Evolutionary conservation across 2,329 filamentous ascomycete species (phyloP), one percentile per base, ranked within the genome.

Genomic region (Xylaria sp.): DNA sequence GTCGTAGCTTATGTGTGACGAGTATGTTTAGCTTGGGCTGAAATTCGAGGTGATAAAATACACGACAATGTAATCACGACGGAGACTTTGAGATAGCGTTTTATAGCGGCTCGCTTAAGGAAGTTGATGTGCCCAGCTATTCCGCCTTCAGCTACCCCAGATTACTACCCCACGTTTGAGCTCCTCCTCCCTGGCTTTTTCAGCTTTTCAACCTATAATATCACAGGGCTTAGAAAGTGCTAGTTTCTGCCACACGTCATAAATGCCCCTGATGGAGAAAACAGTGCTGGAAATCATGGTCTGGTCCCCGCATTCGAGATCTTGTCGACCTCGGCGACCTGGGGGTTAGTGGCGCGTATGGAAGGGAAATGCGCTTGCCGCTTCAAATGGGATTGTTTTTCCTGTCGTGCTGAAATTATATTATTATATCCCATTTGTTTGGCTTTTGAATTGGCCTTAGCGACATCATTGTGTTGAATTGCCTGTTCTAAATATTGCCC

Each of bases 301-400:
- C n/a, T 12, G 16, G 10, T 40, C 60, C 65, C 65, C 60, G 53
- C 65, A 60, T n/a, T 32, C 35, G 40, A 64, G 18, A 23, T 60
- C 50, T 55, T 18, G 44, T 63, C 44, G 23, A 21, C 29, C 54
- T 54, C 6, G 37, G 53, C n/a, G 23, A 42, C 16, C 21, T 40
- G 32, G n/a, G 35, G 32, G 21, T n/a, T n/a, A 40, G n/a, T 10
- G 23, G 37, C 16, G 23, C 6, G 55, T n/a, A 10, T 35, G 10
- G 29, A 35, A 54, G 5, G 21, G 21, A 44, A 44, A 42, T 42
- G 54, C 13, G 23, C 29, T 25, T n/a, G 23, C 16, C 6, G 13
- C 16, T 42, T 23, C 10, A 23, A 29, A 27, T 27, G n/a, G 37
- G n/a, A 21, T 29, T 27, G n/a, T n/a, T n/a, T 5, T 44, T 44